Conservation (phyloP, 2,329 filamentous ascomycete genomes). For the Fusarium anguioides region DNA sequence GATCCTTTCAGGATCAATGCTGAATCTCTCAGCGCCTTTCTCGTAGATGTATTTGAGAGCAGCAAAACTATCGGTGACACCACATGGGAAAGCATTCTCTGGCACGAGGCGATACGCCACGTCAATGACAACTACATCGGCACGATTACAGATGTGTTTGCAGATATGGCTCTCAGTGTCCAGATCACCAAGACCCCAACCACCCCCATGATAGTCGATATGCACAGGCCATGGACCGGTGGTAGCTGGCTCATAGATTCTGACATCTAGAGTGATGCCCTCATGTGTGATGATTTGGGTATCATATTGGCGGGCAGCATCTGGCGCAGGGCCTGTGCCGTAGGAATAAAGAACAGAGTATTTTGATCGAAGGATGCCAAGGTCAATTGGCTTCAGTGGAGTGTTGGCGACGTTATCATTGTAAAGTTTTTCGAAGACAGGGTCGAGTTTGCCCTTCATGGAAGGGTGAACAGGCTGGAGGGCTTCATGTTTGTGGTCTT, state of each 20-base stretch:
- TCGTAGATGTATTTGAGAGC: conserved; percentile 9
- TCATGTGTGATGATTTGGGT: conserved; percentile 25
- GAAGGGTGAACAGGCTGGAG: conserved; percentile 62
- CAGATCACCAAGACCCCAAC: conserved; percentile 62
- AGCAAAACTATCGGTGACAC: conserved; percentile 10
- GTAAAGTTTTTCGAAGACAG: conserved; percentile 60
- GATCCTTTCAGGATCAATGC: background rate
- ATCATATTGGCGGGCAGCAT: conserved; percentile 55
- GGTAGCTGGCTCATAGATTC: conserved; percentile 29
- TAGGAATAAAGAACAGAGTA: conserved; percentile 60
- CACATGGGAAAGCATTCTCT: conserved; percentile 5
- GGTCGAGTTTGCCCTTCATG: conserved; percentile 58
- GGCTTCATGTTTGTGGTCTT: conserved; percentile 52
- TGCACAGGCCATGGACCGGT: conserved; percentile 59
- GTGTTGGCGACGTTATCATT: conserved; percentile 57
- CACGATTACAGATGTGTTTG: conserved; percentile 57
- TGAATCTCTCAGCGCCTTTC: conserved; percentile 6
- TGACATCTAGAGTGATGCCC: background rate
- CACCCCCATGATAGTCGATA: conserved; percentile 62
- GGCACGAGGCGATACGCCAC: conserved; percentile 30
- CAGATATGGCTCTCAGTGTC: conserved; percentile 62
- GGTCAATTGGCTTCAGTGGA: conserved; percentile 54
- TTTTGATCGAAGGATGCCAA: conserved; percentile 52
- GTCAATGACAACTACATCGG: conserved; percentile 60
- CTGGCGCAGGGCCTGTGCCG: conserved; percentile 55